Percentiles rank a stretch among this genome's conserved stretches.
Conservation (phyloP, 805 yeast genomes). For the Lipomyces spencermartinsiae region DNA sequence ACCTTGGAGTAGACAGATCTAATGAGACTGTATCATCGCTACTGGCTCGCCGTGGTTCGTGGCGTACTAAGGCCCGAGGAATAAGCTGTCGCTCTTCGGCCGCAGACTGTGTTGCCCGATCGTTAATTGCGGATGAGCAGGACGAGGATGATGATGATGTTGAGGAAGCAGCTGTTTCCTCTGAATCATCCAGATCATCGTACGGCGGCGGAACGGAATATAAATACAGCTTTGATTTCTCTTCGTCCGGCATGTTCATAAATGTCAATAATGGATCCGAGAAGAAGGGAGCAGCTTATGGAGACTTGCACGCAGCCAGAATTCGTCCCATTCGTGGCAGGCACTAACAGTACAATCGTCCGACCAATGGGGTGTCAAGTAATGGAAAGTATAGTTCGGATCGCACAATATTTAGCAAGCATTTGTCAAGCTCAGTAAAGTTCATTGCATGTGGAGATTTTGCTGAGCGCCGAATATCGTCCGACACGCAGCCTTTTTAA, state of each 20-base stretch:
- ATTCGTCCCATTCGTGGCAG: neutral
- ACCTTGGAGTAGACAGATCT: slow-evolving; percentile 30
- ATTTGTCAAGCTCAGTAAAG: too few species aligned
- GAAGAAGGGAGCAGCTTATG: neutral
- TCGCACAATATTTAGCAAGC: neutral
- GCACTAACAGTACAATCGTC: neutral
- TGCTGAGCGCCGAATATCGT: too few species aligned
- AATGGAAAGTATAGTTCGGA: neutral
- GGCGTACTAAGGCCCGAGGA: slow-evolving; percentile 26
- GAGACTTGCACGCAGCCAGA: neutral
- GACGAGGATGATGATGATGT: slow-evolving; percentile 17
- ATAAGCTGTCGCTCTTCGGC: slow-evolving; percentile 33
- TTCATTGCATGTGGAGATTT: too few species aligned
- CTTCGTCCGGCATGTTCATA: slow-evolving; percentile 28
- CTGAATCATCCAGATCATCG: slow-evolving; percentile 29
- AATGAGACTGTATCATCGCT: slow-evolving; percentile 15
- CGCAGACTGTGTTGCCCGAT: slow-evolving; percentile 15
- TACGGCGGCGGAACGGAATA: slow-evolving; percentile 39
- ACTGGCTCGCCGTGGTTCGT: slow-evolving; percentile 12
- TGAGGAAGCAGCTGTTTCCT: slow-evolving; percentile 16
- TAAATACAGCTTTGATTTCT: slow-evolving; percentile 30
- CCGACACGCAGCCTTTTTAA: too few species aligned
- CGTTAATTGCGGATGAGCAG: slow-evolving; percentile 8
- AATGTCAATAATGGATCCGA: neutral
- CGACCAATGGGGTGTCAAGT: neutral